phyloP scores from a whole-genome alignment of 495 filamentous ascomycete species.

The Ascodesmis nigricans region DNA sequence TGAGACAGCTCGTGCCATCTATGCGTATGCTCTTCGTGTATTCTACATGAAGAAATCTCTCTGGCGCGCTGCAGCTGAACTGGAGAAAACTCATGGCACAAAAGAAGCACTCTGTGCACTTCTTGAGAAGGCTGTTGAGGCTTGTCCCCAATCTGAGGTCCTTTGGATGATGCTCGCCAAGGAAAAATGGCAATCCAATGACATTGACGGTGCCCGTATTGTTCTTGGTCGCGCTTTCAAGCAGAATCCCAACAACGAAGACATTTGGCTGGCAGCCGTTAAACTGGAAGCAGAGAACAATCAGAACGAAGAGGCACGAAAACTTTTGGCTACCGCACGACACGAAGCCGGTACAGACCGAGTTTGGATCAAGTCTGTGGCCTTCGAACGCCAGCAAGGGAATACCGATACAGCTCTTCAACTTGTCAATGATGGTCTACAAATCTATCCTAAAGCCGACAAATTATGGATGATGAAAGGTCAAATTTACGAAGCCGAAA shows the following conservation, averaged over 20 bases:
- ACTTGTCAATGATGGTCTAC: conserved; percentile 66
- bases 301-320: conserved; percentile 55
- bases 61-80: conserved; percentile 73
- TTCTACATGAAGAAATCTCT: conserved; percentile 64
- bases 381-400: conserved; percentile 67
- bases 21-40: conserved; percentile 69
- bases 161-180: conserved; percentile 91
- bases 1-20: conserved; percentile 80
- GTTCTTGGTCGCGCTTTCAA: conserved; percentile 76
- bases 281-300: conserved; percentile 79
- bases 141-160: conserved; percentile 70
- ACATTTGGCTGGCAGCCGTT: conserved; percentile 89
- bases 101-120: conserved; percentile 64
- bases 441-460: conserved; percentile 63
- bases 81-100: conserved; percentile 75
- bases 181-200: conserved; percentile 72
- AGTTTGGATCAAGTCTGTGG: conserved; percentile 87
- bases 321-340: conserved; percentile 58
- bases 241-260: conserved; percentile 84
- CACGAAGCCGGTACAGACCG: conserved; percentile 78
- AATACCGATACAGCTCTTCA: conserved; percentile 61
- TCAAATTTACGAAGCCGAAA: conserved; percentile 72
- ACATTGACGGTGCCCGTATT: conserved; percentile 60
- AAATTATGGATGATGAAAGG: conserved; percentile 99
- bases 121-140: conserved; percentile 81